Base-by-base conservation (phyloP, 2,329 filamentous ascomycete species). In the Aspergillus novoparasiticus region DNA sequence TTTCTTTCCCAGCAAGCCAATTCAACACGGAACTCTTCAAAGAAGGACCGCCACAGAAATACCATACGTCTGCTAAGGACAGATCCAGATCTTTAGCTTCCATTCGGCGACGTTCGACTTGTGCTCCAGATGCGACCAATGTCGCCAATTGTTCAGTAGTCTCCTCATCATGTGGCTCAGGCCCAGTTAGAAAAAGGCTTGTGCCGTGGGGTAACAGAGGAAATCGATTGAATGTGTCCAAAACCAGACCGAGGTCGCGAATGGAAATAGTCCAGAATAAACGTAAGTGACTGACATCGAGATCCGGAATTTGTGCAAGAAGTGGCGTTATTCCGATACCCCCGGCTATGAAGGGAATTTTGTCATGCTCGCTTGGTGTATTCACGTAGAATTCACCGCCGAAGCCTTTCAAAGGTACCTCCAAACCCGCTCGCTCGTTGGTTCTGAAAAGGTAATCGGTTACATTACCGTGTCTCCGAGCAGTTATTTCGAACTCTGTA, bases 271-370 rank as follows among this genome's bases (percentile, higher is more conserved):
- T 89, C 93, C 92, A 96, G 1, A 93, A 80, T 5, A 95, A 73
- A 30, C 71, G 78, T 43, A 95, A 73, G 4, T 75, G 72, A 1
- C 74, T 69, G 6, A 79, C 66, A 62, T 81, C 75, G 1, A 92
- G 72, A 6, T 84, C 76, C 0, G 78, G 80, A n/a, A 88, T 82
- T 69, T 92, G 90, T 0, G 88, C 87, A n/a, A 96, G 80, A 4
- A 95, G 69, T 1, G 93, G 93, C 32, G 93, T 96, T 64, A 96
- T 92, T 0, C 93, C 93, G 8, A 96, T 90, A 3, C 93, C 93
- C 0, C 87, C 91, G 6, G 91, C 91, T 4, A 96, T 77, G 67
- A 94, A 95, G 0, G 81, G 82, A 1, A 83, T 73, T 1, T 87
- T 59, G 1, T 79, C 77, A 39, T 79, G 65, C 9, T 71, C 62